Conservation (phyloP, 768 basidiomycete genomes). For the Chalciporus sphaerocephalus region DNA sequence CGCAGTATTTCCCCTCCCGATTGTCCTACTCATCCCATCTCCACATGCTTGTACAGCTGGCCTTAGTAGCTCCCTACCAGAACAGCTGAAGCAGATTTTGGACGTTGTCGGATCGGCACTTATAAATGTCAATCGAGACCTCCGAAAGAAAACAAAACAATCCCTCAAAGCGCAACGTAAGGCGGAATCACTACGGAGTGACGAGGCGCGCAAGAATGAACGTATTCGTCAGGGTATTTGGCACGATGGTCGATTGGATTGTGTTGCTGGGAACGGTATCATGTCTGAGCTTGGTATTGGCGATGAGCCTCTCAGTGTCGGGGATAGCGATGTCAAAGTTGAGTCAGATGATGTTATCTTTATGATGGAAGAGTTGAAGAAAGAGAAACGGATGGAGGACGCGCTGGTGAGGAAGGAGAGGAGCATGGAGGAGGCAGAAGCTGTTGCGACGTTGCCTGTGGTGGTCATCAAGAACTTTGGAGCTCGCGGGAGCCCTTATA, state of each 20-base stretch:
- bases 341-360: conserved; percentile 4
- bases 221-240: conserved; percentile 61
- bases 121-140: conserved; percentile 53
- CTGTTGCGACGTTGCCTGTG: conserved; percentile 67
- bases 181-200: conserved; percentile 34
- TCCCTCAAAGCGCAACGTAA: conserved; percentile 36
- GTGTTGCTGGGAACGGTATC: conserved; percentile 78
- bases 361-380: conserved; percentile 18
- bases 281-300: conserved; percentile 86
- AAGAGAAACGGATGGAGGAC: conserved; percentile 30
- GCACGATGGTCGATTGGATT: conserved; percentile 86
- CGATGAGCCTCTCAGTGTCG: conserved; percentile 52
- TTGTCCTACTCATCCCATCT: not conserved
- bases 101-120: conserved; percentile 73
- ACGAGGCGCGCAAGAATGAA: conserved; percentile 38
- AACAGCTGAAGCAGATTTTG: conserved; percentile 83
- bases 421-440: conserved; percentile 43
- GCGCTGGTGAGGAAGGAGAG: conserved; percentile 29
- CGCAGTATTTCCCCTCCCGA: conserved; percentile 2
- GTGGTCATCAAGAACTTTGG: conserved; percentile 83
- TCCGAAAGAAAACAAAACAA: conserved; percentile 41
- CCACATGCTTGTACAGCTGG: conserved; percentile 52
- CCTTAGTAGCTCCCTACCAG: conserved; percentile 68
- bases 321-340: conserved; percentile 29
- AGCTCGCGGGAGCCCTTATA: conserved; percentile 47